Conservation (phyloP, 805 yeast genomes). For the Debaryomyces castellii region DNA sequence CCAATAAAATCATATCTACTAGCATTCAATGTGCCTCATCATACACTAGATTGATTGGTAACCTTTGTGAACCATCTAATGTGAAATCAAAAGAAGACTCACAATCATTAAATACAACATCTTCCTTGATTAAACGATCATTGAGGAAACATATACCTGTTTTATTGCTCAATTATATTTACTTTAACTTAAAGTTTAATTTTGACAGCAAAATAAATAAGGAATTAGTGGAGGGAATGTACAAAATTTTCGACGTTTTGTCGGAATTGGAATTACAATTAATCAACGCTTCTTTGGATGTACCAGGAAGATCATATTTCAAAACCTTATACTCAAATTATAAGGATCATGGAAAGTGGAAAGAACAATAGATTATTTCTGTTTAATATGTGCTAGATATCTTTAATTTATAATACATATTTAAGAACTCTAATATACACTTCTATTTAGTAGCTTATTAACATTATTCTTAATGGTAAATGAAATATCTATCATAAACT, state of each 20-base stretch:
- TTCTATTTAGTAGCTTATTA: slow-evolving; percentile 31
- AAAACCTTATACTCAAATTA: slow-evolving; percentile 70
- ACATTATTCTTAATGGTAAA: slow-evolving; percentile 19
- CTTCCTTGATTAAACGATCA: slow-evolving; percentile 54
- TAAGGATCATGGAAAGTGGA: slow-evolving; percentile 80
- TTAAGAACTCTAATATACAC: slow-evolving; percentile 24
- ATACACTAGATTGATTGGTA: slow-evolving; percentile 57
- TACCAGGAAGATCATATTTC: slow-evolving; percentile 66
- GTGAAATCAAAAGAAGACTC: slow-evolving; percentile 26
- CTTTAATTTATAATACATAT: slow-evolving; percentile 1
- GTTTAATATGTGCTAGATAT: background rate
- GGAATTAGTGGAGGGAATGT: slow-evolving; percentile 55
- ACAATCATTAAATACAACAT: slow-evolving; percentile 50
- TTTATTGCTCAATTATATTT: slow-evolving; percentile 58
- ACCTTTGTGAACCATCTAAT: slow-evolving; percentile 70
- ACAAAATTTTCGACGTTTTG: slow-evolving; percentile 64
- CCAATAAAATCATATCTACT: slow-evolving; percentile 11
- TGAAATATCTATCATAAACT: slow-evolving; percentile 20
- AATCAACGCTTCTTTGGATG: slow-evolving; percentile 65
- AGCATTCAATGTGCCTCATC: slow-evolving; percentile 44
- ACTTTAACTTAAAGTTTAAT: slow-evolving; percentile 48
- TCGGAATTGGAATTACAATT: slow-evolving; percentile 64
- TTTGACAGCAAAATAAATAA: slow-evolving; percentile 48
- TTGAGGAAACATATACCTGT: slow-evolving; percentile 65
- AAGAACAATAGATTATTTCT: slow-evolving; percentile 41